phyloP scores from a whole-genome alignment of 2,329 filamentous ascomycete species.

The Fusarium marasasianum region DNA sequence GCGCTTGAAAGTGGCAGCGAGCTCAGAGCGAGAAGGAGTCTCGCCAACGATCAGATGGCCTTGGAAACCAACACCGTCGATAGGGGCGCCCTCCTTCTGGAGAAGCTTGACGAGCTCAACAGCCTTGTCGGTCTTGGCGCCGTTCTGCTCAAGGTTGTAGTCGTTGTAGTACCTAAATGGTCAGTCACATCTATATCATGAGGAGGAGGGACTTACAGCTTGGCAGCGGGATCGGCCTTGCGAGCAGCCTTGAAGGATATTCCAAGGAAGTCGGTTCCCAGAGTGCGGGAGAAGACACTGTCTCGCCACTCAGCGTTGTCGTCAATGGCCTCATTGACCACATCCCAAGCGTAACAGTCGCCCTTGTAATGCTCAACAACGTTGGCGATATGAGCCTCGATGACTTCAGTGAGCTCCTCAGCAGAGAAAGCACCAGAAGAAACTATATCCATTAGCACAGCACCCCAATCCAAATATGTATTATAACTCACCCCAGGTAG shows the following conservation, averaged over 20 bases:
- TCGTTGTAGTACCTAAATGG: constrained; percentile 56
- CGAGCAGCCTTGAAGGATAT: constrained; percentile 66
- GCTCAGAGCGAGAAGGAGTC: constrained; percentile 56
- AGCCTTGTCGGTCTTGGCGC: constrained; percentile 57
- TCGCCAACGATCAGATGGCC: constrained; percentile 66
- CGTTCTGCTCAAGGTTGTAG: constrained; percentile 68
- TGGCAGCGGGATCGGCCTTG: constrained; percentile 63
- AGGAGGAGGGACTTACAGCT: constrained; percentile 51
- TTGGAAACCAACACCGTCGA: constrained; percentile 72
- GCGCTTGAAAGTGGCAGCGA: constrained; percentile 57
- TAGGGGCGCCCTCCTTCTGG: constrained; percentile 60
- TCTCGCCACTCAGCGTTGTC: constrained; percentile 65
- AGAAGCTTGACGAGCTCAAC: constrained; percentile 57
- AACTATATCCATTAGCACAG: constrained; percentile 17
- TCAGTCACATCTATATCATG: not conserved
- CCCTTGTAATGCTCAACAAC: constrained; percentile 67
- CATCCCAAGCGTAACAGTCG: constrained; percentile 71
- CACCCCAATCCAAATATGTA: fast-evolving
- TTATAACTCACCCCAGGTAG: constrained; percentile 38
- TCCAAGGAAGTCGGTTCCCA: constrained; percentile 66
- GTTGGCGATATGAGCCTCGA: constrained; percentile 65
- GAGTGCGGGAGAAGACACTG: constrained; percentile 63
- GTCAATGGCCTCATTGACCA: constrained; percentile 70
- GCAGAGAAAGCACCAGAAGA: constrained; percentile 61
- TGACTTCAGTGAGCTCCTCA: constrained; percentile 62